phyloP scores from a whole-genome alignment of 768 basidiomycete species.

The Leccinum fibrillosum region DNA sequence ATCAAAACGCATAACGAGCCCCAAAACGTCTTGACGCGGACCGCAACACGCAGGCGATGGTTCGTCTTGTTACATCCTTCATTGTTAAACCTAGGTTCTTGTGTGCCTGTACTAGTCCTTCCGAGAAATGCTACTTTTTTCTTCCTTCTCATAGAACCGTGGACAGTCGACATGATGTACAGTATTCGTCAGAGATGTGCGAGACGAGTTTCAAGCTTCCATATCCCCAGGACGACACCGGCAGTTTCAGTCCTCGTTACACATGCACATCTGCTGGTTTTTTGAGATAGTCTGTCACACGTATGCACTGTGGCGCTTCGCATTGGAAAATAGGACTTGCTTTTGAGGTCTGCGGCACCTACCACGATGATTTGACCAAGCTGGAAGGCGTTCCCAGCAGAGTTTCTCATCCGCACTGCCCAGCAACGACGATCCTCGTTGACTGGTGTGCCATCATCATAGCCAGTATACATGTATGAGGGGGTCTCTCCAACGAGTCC shows the following conservation, averaged over 20 bases:
- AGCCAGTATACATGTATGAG: no score
- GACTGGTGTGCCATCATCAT: no score
- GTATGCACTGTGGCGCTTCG: not conserved
- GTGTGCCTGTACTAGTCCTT: not conserved
- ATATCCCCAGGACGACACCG: not conserved
- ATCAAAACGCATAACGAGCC: conserved; percentile 20
- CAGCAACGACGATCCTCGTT: not conserved
- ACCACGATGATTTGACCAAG: not conserved
- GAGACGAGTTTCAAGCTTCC: not conserved
- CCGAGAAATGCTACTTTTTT: not conserved
- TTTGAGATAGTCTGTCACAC: not conserved
- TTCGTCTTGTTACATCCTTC: not conserved
- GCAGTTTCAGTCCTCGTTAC: not conserved
- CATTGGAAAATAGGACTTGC: not conserved
- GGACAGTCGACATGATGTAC: not conserved
- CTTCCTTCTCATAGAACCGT: not conserved
- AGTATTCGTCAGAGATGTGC: not conserved
- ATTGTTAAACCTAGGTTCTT: not conserved
- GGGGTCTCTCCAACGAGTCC: not conserved
- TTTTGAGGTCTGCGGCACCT: not conserved
- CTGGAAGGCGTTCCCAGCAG: not conserved
- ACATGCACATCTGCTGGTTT: not conserved
- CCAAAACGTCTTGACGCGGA: not conserved
- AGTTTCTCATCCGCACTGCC: not conserved
- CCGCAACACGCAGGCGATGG: no score